Base-by-base conservation (phyloP, 192 early-diverging fungal species). In the Linnemannia exigua region DNA sequence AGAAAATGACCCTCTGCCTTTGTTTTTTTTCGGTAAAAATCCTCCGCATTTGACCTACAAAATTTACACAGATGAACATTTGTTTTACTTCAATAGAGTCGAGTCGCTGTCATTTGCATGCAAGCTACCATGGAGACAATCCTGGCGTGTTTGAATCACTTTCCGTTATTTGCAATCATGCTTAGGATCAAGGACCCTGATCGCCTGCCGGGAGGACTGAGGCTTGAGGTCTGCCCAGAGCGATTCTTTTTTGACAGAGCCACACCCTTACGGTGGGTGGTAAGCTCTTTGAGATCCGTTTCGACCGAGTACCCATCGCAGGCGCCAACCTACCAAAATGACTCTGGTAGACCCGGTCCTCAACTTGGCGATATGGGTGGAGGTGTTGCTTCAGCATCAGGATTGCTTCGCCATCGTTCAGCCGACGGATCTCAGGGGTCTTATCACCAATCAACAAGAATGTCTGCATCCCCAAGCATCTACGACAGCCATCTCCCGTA, bases 101-200 rank as follows among this genome's bases (percentile, higher is more conserved):
- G 97, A 19, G 90, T 99, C 1, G 92, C 90, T 2, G 92, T 98
- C 31, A 94, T 98, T 31, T 90, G 93, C 74, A 89, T 95, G 4
- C 96, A 98, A 80, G 96, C 94, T 1, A 82, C 92, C 5, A 88
- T 96, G 87, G 97, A 99, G 84, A 95, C 97, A 16, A 31, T 96
- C 5, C 87, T 99, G 22, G 97, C 95, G 0, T 92, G 97, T 63
- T 88, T 99, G 33, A 99, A 99, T 82, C 98, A 99, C 82, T 99
- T 98, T 81, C 98, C 98, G 19, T 87, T 98, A 16, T 98, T 99
- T 91, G 97, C 97, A 37, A 89, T 98, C n/a, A 92, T 97, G 91
- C 79, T 98, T 44, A 90, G 97, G 35, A 66, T 98, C 38, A 96
- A 97, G 75, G 96, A 99, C 80, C 96, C 97, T 12, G 92, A 89